phyloP scores from a whole-genome alignment of 2,329 filamentous ascomycete genomes.

The Neofusicoccum parvum region DNA sequence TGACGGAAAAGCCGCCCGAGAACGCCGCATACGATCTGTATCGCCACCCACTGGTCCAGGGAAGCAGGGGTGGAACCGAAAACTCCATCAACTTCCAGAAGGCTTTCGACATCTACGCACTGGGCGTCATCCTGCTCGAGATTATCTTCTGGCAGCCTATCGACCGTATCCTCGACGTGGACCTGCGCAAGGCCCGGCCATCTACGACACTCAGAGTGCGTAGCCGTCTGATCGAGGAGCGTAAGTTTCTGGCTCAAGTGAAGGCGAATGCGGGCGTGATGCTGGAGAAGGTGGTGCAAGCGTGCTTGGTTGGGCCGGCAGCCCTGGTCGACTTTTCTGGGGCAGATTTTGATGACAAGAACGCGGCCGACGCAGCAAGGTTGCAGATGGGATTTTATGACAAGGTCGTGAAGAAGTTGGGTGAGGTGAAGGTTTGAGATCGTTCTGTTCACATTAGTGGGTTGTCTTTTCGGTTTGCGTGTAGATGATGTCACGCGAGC shows the following conservation, averaged over 20 bases:
- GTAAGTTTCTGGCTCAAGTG: slow-evolving; percentile 29
- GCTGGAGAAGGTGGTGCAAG: slow-evolving; percentile 30
- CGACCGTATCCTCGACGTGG: slow-evolving; percentile 47
- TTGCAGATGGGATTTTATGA: slow-evolving; percentile 37
- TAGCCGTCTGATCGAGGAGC: slow-evolving; percentile 30
- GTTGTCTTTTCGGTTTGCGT: background rate
- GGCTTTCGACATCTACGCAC: slow-evolving; percentile 55
- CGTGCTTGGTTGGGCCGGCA: slow-evolving; percentile 34
- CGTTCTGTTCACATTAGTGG: background rate
- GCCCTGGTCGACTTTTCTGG: slow-evolving; percentile 29
- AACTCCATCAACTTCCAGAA: slow-evolving; percentile 44
- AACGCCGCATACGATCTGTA: slow-evolving; percentile 54
- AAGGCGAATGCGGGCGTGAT: slow-evolving; percentile 31
- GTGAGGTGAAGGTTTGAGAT: slow-evolving; percentile 29
- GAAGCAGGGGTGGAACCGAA: slow-evolving; percentile 26
- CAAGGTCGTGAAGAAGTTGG: slow-evolving; percentile 34
- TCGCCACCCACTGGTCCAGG: slow-evolving; percentile 51
- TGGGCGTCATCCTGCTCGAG: slow-evolving; percentile 57
- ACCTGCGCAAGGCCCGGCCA: slow-evolving; percentile 39
- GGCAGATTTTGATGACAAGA: slow-evolving; percentile 32
- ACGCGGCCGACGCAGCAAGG: slow-evolving; percentile 31
- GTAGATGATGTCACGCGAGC: background rate
- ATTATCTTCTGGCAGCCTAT: slow-evolving; percentile 57
- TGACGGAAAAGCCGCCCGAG: slow-evolving; percentile 53
- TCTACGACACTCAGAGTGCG: slow-evolving; percentile 43